Evolutionary conservation across 495 filamentous ascomycete species (phyloP), one percentile per base, ranked within the genome.

Genomic region (Daldinia grandis): DNA sequence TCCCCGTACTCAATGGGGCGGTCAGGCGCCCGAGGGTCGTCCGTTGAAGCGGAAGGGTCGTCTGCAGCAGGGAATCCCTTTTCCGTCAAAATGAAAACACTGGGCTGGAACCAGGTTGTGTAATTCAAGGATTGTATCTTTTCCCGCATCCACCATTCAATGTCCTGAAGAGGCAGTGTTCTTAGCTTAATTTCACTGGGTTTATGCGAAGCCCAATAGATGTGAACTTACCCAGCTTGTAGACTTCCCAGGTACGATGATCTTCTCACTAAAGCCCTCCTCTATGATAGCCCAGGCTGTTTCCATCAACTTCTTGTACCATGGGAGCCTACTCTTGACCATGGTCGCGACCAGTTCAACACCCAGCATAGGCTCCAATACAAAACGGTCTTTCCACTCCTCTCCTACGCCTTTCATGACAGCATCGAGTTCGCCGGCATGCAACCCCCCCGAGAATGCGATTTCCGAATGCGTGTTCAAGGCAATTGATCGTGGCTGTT

Each of bases 91-190:
- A 84, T 80, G 49, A 58, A 79, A 8, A 84, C 81, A 66, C 74
- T 69, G 7, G 82, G 81, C 19, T 81, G 80, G 60, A 83, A 83
- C 82, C 82, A 85, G 8, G 82, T 83, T 1, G 78, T 83, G 70
- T 83, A 85, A 66, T 85, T 85, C 49, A 81, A 62, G 5, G 75
- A 75, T 63, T 81, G 81, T 31, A 85, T 76, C 55, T 75, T 81
- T 17, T 81, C 78, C 21, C 81, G 80, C 64, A 84, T 74, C 78
- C 78, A 82, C 82, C 82, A 85, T 62, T 83, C 81, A 2, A 85
- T 70, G 54, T 85, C 82, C 78, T 82, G 21, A 4, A n/a, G 19
- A 17, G 42, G 21, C n/a, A 24, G 12, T 24, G 28, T 37, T 54
- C 19, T 61, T 38, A 75, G 54, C 40, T 3, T 19, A 57, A 30